Evolutionary conservation across 129 eudicot genomes (phyloP).

Genomic region (Ambrosia trifida): DNA sequence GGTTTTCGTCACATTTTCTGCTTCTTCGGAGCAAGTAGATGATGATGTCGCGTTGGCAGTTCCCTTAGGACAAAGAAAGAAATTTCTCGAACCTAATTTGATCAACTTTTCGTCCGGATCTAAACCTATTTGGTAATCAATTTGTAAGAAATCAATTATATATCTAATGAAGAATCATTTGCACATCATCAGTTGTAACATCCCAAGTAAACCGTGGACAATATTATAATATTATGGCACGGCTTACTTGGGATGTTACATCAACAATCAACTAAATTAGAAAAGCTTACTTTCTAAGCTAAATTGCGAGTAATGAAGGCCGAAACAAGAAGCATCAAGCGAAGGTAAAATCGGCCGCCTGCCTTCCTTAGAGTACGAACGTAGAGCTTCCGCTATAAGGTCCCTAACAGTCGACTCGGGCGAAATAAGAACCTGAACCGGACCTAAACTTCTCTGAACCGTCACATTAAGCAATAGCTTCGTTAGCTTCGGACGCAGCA

Average conservation of each 20-base stretch:
- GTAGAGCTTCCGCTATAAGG: slow-evolving; percentile 55
- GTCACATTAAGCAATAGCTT: slow-evolving; percentile 79
- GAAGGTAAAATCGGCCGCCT: slow-evolving; percentile 60
- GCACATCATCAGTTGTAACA: not conserved
- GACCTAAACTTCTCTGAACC: slow-evolving; percentile 71
- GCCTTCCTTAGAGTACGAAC: slow-evolving; percentile 67
- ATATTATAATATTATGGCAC: too few relatives aligned
- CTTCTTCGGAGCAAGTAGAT: slow-evolving; percentile 55
- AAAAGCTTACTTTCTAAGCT: slow-evolving; percentile 78
- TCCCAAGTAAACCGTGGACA: too few relatives aligned
- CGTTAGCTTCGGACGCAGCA: slow-evolving; percentile 51
- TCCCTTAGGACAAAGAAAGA: slow-evolving; percentile 64
- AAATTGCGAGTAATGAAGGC: slow-evolving; percentile 94
- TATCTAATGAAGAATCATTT: too few relatives aligned
- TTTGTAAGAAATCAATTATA: not conserved
- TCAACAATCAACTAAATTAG: too few relatives aligned
- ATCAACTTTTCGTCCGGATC: slow-evolving; percentile 67
- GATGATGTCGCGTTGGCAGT: not conserved
- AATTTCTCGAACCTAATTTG: slow-evolving; percentile 87
- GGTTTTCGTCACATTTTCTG: slow-evolving; percentile 40
- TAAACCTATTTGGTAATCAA: slow-evolving; percentile 52
- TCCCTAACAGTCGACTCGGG: slow-evolving; percentile 68
- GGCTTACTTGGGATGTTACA: too few relatives aligned
- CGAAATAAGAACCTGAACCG: slow-evolving; percentile 65
- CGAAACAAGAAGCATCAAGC: slow-evolving; percentile 41